Conservation (phyloP, 2,329 filamentous ascomycete species). For the Botrytis paeoniae region DNA sequence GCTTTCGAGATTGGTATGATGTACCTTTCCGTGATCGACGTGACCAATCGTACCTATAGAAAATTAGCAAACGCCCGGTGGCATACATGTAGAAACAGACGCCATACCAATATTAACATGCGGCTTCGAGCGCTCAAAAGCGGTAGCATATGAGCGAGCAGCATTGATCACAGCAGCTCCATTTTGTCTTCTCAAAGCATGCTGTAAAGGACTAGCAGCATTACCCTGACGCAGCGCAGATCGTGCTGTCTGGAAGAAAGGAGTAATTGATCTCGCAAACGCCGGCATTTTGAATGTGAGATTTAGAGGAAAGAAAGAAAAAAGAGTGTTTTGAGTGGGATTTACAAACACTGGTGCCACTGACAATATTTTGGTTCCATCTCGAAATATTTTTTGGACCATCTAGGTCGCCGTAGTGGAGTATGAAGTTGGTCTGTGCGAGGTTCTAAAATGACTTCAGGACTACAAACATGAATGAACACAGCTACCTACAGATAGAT, state of each 20-base stretch:
- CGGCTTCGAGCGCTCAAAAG: slow-evolving; percentile 87
- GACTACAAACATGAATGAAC: background rate
- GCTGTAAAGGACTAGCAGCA: slow-evolving; percentile 73
- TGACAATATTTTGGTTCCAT: slow-evolving; percentile 18
- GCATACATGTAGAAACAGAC: background rate
- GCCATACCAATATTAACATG: slow-evolving; percentile 92
- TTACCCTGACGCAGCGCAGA: slow-evolving; percentile 66
- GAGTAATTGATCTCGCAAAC: slow-evolving; percentile 73
- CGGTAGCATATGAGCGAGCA: slow-evolving; percentile 59
- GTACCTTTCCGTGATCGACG: slow-evolving; percentile 98
- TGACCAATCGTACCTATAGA: slow-evolving; percentile 89
- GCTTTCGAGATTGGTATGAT: background rate
- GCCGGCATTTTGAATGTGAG: slow-evolving; percentile 66
- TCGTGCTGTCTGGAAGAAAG: slow-evolving; percentile 79
- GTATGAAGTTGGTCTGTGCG: slow-evolving; percentile 10
- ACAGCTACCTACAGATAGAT: background rate
- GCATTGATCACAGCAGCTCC: slow-evolving; percentile 63
- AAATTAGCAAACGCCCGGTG: slow-evolving; percentile 22
- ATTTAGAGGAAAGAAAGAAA: slow-evolving; percentile 16
- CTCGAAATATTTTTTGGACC: slow-evolving; percentile 21
- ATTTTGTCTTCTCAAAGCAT: slow-evolving; percentile 60
- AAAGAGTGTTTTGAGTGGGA: slow-evolving; percentile 14
- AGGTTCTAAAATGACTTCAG: background rate
- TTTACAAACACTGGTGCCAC: slow-evolving; percentile 14
- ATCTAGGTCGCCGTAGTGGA: slow-evolving; percentile 14